These are phyloP conservation scores for Cytospora schulzeri DNA, from an alignment of 2,329 filamentous ascomycete genomes.

Conservation along the genomic window DNA sequence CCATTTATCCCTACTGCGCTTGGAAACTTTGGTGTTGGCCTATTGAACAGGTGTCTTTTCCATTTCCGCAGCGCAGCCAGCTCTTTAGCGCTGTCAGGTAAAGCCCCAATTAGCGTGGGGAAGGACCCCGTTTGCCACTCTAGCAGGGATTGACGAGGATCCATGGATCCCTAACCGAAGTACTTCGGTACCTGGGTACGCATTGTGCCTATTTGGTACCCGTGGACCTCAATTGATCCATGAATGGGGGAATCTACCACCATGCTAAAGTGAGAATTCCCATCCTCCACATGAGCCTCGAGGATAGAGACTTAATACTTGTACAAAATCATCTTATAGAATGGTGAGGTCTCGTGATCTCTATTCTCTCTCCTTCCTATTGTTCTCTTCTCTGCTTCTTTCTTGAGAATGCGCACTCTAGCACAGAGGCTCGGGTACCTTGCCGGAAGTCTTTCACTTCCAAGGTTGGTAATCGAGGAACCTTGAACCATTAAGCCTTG, in stretches of 20 bases:
- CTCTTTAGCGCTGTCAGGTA: constrained; percentile 12
- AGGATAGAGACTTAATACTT: background rate
- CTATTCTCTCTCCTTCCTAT: too few relatives aligned
- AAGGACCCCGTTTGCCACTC: constrained; percentile 13
- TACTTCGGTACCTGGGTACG: constrained; percentile 4
- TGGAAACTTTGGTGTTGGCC: background rate
- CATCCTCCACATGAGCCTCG: background rate
- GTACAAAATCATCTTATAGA: background rate
- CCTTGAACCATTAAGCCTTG: background rate
- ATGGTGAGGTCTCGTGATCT: background rate
- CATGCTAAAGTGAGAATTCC: background rate
- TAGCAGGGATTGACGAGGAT: constrained; percentile 8
- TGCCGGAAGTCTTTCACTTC: too few relatives aligned
- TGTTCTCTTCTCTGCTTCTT: too few relatives aligned
- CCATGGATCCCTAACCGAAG: background rate
- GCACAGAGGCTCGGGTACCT: too few relatives aligned
- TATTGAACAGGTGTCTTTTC: constrained; percentile 24
- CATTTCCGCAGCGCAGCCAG: constrained; percentile 16
- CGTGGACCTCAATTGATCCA: background rate
- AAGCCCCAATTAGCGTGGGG: constrained; percentile 14
- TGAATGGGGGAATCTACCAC: background rate
- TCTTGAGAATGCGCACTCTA: too few relatives aligned
- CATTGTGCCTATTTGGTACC: background rate
- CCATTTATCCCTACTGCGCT: constrained; percentile 16
- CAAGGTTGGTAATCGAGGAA: background rate